Evolutionary conservation across 495 filamentous ascomycete species (phyloP).

Genomic region (Penicilliopsis zonata): DNA sequence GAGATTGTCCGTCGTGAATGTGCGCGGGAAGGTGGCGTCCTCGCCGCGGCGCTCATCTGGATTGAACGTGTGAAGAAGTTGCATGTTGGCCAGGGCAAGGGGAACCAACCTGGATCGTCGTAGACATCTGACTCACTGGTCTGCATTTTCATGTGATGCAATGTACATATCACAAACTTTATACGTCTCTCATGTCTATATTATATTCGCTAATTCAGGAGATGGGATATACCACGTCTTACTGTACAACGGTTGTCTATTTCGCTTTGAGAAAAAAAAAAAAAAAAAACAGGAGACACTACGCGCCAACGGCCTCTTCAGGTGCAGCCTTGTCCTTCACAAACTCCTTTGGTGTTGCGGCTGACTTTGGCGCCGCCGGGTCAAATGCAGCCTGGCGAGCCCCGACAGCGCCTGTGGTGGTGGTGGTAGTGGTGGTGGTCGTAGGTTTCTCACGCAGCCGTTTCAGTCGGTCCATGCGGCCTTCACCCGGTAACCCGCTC

Average conservation of each 20-base stretch:
- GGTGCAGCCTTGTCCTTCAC: neutral
- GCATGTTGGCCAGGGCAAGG: slow-evolving; percentile 9
- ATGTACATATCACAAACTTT: too few relatives aligned
- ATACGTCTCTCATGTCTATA: too few relatives aligned
- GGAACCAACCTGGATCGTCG: neutral
- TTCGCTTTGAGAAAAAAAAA: neutral
- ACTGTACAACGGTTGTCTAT: too few relatives aligned
- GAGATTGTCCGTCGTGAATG: slow-evolving; percentile 31
- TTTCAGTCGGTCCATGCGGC: slow-evolving; percentile 28
- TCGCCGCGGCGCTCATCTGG: slow-evolving; percentile 28
- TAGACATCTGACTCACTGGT: too few relatives aligned
- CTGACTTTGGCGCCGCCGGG: neutral
- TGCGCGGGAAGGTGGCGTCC: slow-evolving; percentile 22
- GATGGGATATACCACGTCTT: too few relatives aligned
- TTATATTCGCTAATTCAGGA: too few relatives aligned
- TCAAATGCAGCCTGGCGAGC: neutral
- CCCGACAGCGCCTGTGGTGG: neutral
- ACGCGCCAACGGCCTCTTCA: neutral
- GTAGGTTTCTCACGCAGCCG: slow-evolving; percentile 26
- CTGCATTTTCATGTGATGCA: too few relatives aligned
- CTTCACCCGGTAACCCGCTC: slow-evolving; percentile 34
- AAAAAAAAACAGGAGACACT: neutral
- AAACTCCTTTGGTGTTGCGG: neutral
- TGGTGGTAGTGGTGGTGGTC: slow-evolving; percentile 3
- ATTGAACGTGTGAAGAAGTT: slow-evolving; percentile 30